phyloP scores from a whole-genome alignment of 2,329 filamentous ascomycete genomes.

The Botrytis fabae region DNA sequence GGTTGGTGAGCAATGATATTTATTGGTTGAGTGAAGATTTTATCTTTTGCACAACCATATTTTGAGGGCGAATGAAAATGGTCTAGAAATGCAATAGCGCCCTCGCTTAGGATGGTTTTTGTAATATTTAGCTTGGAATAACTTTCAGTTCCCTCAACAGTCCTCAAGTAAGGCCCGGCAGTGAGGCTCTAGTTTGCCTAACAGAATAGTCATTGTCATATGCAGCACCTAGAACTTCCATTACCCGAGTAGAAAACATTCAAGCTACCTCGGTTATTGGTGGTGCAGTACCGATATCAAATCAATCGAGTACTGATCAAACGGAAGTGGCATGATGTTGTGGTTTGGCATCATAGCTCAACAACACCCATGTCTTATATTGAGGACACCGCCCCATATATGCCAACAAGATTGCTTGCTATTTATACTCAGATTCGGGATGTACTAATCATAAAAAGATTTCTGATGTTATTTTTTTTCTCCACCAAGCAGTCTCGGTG shows the following conservation, averaged over 20 bases:
- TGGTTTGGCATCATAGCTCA: neutral
- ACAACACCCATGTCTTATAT: neutral
- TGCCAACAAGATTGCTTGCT: neutral
- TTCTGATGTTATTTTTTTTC: neutral
- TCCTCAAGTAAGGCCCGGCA: neutral
- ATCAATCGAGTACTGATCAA: neutral
- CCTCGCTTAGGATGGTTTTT: neutral
- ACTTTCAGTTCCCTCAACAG: too few relatives aligned
- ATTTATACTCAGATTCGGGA: neutral
- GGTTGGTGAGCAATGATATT: neutral
- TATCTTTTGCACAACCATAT: neutral
- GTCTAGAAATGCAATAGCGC: neutral
- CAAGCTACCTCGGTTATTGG: neutral
- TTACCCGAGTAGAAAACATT: neutral
- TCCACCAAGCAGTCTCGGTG: neutral
- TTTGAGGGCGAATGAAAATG: neutral
- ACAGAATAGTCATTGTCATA: neutral
- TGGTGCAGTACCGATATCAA: neutral
- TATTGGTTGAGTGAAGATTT: neutral
- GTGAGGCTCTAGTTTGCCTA: neutral
- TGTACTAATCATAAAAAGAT: rapidly evolving
- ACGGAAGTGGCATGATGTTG: neutral
- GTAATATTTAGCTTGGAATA: neutral
- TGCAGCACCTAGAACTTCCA: neutral
- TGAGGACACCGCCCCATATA: neutral